These are phyloP conservation scores for Cryptococcus jaspeensis DNA, from an alignment of 1,284 basidiomycete genomes.

Conservation along the genomic window DNA sequence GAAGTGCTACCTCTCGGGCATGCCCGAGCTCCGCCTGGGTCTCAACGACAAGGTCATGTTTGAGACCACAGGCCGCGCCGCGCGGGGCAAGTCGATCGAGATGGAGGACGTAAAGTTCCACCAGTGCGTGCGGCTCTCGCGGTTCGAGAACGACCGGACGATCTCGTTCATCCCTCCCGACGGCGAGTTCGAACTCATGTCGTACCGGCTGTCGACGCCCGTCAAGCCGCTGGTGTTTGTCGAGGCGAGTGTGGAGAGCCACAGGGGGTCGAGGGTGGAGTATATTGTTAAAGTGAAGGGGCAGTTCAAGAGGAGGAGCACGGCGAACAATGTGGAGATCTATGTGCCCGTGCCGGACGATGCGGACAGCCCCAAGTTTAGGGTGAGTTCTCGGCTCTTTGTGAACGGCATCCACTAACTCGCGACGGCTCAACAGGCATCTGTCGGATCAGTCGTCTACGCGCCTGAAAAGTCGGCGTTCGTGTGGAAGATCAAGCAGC, in stretches of 20 bases:
- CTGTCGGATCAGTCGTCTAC: slow-evolving; percentile 89
- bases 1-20: slow-evolving; percentile 98
- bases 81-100: slow-evolving; percentile 96
- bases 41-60: slow-evolving; percentile 99
- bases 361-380: slow-evolving; percentile 95
- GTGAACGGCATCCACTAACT: background rate
- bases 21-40: slow-evolving; percentile 94
- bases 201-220: slow-evolving; percentile 89
- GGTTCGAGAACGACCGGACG: slow-evolving; percentile 98
- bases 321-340: slow-evolving; percentile 98
- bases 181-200: slow-evolving; percentile 98
- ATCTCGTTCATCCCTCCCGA: slow-evolving; percentile 99
- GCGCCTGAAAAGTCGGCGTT: slow-evolving; percentile 94
- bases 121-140: slow-evolving; percentile 98
- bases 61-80: slow-evolving; percentile 90
- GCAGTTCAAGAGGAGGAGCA: slow-evolving; percentile 94
- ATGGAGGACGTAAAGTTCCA: slow-evolving; percentile 99
- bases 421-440: slow-evolving; percentile 58
- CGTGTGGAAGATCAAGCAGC: slow-evolving; percentile 96
- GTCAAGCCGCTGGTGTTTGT: slow-evolving; percentile 99
- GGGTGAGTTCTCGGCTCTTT: no score
- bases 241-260: slow-evolving; percentile 92
- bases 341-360: slow-evolving; percentile 98
- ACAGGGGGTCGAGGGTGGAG: slow-evolving; percentile 89
- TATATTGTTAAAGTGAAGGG: slow-evolving; percentile 98